Conservation (phyloP, 108 stramenopile genomes). For the Fragilariopsis cylindrus region DNA sequence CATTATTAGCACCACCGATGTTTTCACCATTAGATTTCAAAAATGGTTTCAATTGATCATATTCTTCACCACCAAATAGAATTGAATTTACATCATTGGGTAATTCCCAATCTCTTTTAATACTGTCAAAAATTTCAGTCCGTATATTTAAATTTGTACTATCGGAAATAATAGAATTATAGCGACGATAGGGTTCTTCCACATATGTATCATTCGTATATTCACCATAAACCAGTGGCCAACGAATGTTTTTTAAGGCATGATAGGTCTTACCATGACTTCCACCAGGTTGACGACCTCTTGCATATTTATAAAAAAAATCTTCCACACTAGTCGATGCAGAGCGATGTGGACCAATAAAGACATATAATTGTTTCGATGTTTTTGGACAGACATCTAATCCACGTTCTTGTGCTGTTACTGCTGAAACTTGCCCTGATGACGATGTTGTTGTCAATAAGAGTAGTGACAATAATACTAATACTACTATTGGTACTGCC, state of each 20-base stretch:
- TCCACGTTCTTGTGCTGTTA: too few relatives aligned
- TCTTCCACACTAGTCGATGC: constrained; percentile 34
- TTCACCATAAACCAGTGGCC: constrained; percentile 10
- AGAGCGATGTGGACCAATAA: constrained; percentile 36
- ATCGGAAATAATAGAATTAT: constrained; percentile 18
- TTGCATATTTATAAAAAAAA: constrained; percentile 29
- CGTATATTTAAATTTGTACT: background rate
- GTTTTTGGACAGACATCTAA: too few relatives aligned
- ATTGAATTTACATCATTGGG: constrained; percentile 8
- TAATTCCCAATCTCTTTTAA: constrained; percentile 21
- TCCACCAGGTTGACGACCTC: background rate
- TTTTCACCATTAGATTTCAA: too few relatives aligned
- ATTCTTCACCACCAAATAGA: constrained; percentile 29
- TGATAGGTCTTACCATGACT: background rate
- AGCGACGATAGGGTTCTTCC: constrained; percentile 23
- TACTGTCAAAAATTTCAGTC: constrained; percentile 25
- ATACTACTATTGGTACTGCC: too few relatives aligned
- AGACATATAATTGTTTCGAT: background rate
- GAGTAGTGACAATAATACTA: too few relatives aligned
- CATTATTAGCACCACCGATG: background rate
- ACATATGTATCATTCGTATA: background rate
- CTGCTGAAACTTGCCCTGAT: too few relatives aligned
- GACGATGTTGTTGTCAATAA: too few relatives aligned
- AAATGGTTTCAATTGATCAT: constrained; percentile 25
- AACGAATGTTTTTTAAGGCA: constrained; percentile 5